Evolutionary conservation across 2,329 filamentous ascomycete species (phyloP).

Genomic region (Chrysoporthe austroafricana): DNA sequence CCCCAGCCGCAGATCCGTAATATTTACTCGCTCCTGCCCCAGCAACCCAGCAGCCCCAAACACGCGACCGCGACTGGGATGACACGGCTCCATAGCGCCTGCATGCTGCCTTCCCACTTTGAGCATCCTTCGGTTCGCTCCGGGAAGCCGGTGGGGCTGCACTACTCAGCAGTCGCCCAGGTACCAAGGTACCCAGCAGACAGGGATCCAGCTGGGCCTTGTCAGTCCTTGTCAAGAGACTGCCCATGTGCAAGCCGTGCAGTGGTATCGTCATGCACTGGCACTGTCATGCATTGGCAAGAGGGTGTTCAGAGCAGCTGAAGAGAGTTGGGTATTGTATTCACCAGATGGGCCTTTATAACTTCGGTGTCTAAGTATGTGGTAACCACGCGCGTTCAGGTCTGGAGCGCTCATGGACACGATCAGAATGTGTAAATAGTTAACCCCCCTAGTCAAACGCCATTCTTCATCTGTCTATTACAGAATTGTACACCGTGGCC

Average conservation of each 20-base stretch:
- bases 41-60: slow-evolving; percentile 16
- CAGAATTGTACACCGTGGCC: slow-evolving; percentile 22
- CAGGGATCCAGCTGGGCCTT: not conserved
- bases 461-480: slow-evolving; percentile 25
- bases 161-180: too few species aligned
- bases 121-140: slow-evolving; percentile 13
- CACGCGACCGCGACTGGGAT: slow-evolving; percentile 22
- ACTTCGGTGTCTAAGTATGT: not conserved
- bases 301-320: not conserved
- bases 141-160: slow-evolving; percentile 6
- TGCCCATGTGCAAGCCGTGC: not conserved
- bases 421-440: slow-evolving; percentile 14
- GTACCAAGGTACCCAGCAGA: not conserved
- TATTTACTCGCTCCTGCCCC: slow-evolving; percentile 25
- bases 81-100: slow-evolving; percentile 9
- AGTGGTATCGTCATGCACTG: not conserved
- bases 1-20: slow-evolving; percentile 4
- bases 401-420: slow-evolving; percentile 12
- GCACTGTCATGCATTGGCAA: not conserved
- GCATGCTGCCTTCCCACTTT: slow-evolving; percentile 1
- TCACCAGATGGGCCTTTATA: slow-evolving; percentile 14
- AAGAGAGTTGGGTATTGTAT: slow-evolving; percentile 29
- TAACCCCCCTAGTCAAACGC: slow-evolving; percentile 23
- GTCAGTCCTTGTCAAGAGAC: not conserved
- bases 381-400: slow-evolving; percentile 2